Evolutionary conservation across 306 rosid genomes (phyloP).

Genomic region (Pterocarpus santalinus): DNA sequence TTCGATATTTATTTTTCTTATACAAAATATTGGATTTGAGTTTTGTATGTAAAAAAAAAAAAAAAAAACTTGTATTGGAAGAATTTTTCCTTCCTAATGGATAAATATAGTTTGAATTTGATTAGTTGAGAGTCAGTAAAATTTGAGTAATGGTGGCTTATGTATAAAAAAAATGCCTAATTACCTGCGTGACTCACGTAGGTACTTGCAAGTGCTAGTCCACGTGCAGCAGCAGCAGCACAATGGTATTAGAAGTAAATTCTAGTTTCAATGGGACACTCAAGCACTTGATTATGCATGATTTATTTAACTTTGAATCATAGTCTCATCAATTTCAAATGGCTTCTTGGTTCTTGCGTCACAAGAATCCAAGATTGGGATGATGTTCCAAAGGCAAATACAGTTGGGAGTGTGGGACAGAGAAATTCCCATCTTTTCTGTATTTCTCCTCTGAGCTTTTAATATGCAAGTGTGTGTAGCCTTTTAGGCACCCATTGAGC

Average conservation of each 20-base stretch:
- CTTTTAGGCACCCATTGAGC: constrained; percentile 45
- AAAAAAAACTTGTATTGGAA: too few relatives aligned
- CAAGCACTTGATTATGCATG: constrained; percentile 58
- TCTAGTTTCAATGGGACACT: constrained; percentile 52
- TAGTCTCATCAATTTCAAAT: constrained; percentile 58
- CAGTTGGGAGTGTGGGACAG: constrained; percentile 43
- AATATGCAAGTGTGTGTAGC: constrained; percentile 14
- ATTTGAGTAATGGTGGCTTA: too few relatives aligned
- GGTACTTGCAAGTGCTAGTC: constrained; percentile 35
- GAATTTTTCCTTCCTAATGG: too few relatives aligned
- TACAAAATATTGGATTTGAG: too few relatives aligned
- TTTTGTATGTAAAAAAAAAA: too few relatives aligned
- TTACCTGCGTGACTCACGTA: constrained; percentile 26
- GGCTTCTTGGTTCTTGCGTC: constrained; percentile 59
- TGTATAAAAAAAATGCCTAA: not conserved
- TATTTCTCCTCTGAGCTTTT: constrained; percentile 48
- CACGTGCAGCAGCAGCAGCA: constrained; percentile 38
- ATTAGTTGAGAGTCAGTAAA: too few relatives aligned
- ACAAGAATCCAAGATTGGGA: constrained; percentile 53
- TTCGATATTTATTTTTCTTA: too few relatives aligned
- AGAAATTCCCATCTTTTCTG: constrained; percentile 58
- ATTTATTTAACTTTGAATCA: constrained; percentile 65
- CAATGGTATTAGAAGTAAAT: constrained; percentile 27
- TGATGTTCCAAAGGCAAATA: constrained; percentile 48
- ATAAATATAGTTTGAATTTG: too few relatives aligned